phyloP scores from a whole-genome alignment of 169 alveolate species.

The Theileria luwenshuni region DNA sequence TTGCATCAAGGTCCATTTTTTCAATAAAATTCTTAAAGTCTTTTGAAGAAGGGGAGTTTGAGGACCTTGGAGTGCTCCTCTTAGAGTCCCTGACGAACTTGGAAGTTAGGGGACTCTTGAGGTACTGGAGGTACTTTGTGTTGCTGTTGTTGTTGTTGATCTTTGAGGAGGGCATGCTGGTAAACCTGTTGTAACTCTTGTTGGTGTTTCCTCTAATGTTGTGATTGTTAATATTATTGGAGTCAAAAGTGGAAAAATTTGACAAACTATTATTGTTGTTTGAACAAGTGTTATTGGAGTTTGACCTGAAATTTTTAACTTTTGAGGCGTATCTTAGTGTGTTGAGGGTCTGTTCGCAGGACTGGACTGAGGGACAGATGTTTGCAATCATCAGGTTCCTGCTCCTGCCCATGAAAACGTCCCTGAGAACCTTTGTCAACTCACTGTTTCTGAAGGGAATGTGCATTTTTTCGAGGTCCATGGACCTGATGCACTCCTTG shows the following conservation, averaged over 20 bases:
- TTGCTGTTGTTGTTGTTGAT: neutral
- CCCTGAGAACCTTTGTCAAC: constrained; percentile 93
- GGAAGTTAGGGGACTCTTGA: neutral
- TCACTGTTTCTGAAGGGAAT: constrained; percentile 98
- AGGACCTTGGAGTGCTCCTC: neutral
- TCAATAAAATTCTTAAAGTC: no score
- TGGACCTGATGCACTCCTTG: constrained; percentile 99
- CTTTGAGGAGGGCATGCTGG: neutral
- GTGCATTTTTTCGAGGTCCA: constrained; percentile 96
- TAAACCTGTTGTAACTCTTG: neutral
- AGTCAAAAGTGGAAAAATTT: no score
- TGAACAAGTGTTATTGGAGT: neutral
- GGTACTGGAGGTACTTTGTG: neutral
- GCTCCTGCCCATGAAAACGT: constrained; percentile 92
- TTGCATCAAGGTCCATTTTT: constrained; percentile 10
- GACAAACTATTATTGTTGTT: neutral
- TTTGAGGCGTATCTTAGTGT: constrained; percentile 97
- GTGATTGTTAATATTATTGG: neutral
- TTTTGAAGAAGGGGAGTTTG: no score
- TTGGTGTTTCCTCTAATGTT: neutral
- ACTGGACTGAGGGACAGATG: constrained; percentile 94
- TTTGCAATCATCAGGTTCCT: constrained; percentile 98
- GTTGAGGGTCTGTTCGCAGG: constrained; percentile 97
- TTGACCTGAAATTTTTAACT: constrained; percentile 89
- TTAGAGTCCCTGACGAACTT: neutral